Evolutionary conservation across 805 yeast species (phyloP).

Genomic region (Spathaspora sp.): DNA sequence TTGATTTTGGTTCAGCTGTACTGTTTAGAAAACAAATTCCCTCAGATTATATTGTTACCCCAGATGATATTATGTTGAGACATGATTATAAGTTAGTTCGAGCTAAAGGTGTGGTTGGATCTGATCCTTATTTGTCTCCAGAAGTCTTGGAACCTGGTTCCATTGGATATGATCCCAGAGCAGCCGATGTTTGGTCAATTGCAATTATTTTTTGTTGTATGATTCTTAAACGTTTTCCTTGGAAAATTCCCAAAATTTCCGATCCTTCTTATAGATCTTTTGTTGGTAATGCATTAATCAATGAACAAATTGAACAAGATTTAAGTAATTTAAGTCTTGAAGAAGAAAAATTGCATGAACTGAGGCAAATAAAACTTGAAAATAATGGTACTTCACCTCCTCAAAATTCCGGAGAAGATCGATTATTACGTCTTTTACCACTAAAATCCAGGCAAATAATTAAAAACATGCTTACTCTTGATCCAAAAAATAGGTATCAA

Average conservation of each 20-base stretch:
- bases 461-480: constrained; percentile 59
- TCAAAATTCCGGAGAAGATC: constrained; percentile 54
- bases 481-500: constrained; percentile 54
- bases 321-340: constrained; percentile 1
- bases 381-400: not conserved
- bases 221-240: constrained; percentile 83
- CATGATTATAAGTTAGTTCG: constrained; percentile 45
- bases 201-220: constrained; percentile 92
- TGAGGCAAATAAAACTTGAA: not conserved
- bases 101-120: constrained; percentile 88
- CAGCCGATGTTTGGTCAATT: constrained; percentile 89
- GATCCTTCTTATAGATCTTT: constrained; percentile 77
- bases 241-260: constrained; percentile 83
- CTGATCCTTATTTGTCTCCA: constrained; percentile 94
- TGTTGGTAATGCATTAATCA: constrained; percentile 20
- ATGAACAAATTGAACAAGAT: not conserved
- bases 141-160: constrained; percentile 59
- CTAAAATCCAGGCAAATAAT: constrained; percentile 58
- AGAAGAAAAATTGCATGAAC: constrained; percentile 12
- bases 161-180: constrained; percentile 74
- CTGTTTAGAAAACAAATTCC: constrained; percentile 60
- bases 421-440: constrained; percentile 72
- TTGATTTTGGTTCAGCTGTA: constrained; percentile 92
- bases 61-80: constrained; percentile 4
- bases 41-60: constrained; percentile 5